phyloP scores from a whole-genome alignment of 352 stramenopile species.

The Synura sp. region DNA sequence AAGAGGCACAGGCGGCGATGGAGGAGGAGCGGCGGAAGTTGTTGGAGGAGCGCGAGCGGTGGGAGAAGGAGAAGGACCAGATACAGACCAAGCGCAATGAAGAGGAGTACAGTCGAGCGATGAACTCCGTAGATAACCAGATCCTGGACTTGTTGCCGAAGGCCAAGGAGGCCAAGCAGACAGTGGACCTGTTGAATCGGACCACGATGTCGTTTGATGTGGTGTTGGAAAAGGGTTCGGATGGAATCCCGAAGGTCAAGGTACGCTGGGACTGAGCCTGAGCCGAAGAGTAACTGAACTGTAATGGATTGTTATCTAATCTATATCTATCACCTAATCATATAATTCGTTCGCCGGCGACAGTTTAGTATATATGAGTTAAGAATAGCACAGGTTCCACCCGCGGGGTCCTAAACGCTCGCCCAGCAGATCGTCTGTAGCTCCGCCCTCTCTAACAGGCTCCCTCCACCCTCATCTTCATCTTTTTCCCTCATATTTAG shows the following conservation, averaged over 20 bases:
- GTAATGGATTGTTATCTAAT: too few relatives aligned
- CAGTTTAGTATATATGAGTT: too few relatives aligned
- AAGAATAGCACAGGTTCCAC: too few relatives aligned
- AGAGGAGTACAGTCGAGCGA: constrained; percentile 45
- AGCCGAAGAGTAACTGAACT: too few relatives aligned
- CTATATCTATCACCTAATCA: too few relatives aligned
- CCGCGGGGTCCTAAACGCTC: too few relatives aligned
- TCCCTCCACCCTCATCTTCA: too few relatives aligned
- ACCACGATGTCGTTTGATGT: constrained; percentile 84
- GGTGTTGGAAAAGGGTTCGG: constrained; percentile 66
- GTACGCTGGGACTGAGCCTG: too few relatives aligned
- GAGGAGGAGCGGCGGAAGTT: constrained; percentile 80
- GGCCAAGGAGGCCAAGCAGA: constrained; percentile 80
- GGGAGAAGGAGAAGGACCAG: constrained; percentile 67
- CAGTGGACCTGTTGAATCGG: constrained; percentile 77
- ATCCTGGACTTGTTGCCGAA: constrained; percentile 83
- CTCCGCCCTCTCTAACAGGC: too few relatives aligned
- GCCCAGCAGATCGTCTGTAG: too few relatives aligned
- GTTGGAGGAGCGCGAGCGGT: constrained; percentile 73
- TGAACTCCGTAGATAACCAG: constrained; percentile 65
- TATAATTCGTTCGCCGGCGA: too few relatives aligned
- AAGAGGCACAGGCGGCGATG: constrained; percentile 56
- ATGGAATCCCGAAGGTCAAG: constrained; percentile 72
- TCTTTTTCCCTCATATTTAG: not conserved
- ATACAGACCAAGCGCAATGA: constrained; percentile 52